Base-by-base conservation (phyloP, 2,329 filamentous ascomycete species). In the Tolypocladium album region DNA sequence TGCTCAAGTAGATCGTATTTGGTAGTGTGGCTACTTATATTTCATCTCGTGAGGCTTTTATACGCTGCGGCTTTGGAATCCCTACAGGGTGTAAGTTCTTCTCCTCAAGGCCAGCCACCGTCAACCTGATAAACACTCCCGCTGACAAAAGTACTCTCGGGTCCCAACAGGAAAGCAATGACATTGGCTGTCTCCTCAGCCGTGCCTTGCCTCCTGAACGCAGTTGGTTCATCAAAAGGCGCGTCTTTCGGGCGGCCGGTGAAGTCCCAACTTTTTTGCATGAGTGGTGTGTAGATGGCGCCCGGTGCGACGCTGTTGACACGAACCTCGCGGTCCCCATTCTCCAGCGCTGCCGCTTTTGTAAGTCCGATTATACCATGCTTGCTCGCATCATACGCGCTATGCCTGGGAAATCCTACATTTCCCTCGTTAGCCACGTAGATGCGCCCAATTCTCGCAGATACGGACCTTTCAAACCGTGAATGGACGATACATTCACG, bases 401-500 rank as follows among this genome's bases (percentile, higher is more conserved):
- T 66, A 52, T 73, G 67, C 38, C 65, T 68, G 11, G 71, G 67
- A 36, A 72, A 70, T 1, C 70, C 70, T 69, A 43, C 8, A 20
- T 4, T 34, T 4, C 22, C 9, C 27, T 15, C 13, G 9, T 52
- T n/a, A 52, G 47, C 15, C 6, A 34, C 27, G 3, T 20, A 5
- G 20, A 8, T 3, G 13, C 17, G 15, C 8, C 20, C 20, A 12
- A 27, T n/a, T 2, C 15, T 34, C 27, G 8, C 2, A 1, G 3
- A 11, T 20, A 8, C 58, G 59, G 67, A 64, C 71, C 69, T 27
- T 74, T 69, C 12, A 71, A 64, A 42, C 81, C 81, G 43, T 80
- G 76, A 55, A 83, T 78, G 43, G 77, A 82, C n/a, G 77, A 75
- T 36, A 80, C 74, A 66, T 82, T 85, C 60, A 86, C 82, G 65